These are phyloP conservation scores for Talinum fruticosum DNA, from an alignment of 148 eudicot genomes.

Conservation along the genomic window DNA sequence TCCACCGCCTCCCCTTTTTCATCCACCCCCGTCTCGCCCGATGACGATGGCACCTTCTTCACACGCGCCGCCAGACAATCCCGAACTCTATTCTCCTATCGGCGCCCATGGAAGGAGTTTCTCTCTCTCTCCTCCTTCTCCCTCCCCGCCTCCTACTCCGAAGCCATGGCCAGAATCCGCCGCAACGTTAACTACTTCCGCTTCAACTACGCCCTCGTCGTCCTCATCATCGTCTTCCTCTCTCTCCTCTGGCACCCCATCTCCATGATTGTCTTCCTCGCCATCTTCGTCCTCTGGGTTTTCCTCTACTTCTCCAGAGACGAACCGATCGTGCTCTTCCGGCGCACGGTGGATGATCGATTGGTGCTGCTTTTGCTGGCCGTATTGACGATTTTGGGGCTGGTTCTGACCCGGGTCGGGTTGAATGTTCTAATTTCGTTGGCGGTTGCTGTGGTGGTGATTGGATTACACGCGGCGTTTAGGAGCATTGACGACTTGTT, in stretches of 20 bases:
- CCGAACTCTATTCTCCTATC: conserved; percentile 37
- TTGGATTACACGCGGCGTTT: neutral
- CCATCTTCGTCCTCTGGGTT: neutral
- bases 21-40: conserved; percentile 11
- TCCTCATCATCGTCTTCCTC: conserved; percentile 47
- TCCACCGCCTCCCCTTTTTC: conserved; percentile 19
- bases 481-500: neutral
- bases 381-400: neutral
- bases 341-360: neutral
- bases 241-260: conserved; percentile 68
- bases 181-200: conserved; percentile 61
- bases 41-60: conserved; percentile 26
- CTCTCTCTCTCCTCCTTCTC: conserved; percentile 50
- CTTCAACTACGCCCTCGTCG: conserved; percentile 57
- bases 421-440: conserved; percentile 1
- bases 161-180: conserved; percentile 45
- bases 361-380: neutral
- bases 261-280: conserved; percentile 1
- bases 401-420: conserved; percentile 6
- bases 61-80: conserved; percentile 38
- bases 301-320: neutral
- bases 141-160: conserved; percentile 46
- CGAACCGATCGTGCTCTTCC: neutral
- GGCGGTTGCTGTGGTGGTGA: neutral
- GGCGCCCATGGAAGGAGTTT: conserved; percentile 64